Percentiles rank a stretch among this genome's conserved stretches.
phyloP scores from a whole-genome alignment of 345 rosid species.

The Excoecaria cochinchinensis region DNA sequence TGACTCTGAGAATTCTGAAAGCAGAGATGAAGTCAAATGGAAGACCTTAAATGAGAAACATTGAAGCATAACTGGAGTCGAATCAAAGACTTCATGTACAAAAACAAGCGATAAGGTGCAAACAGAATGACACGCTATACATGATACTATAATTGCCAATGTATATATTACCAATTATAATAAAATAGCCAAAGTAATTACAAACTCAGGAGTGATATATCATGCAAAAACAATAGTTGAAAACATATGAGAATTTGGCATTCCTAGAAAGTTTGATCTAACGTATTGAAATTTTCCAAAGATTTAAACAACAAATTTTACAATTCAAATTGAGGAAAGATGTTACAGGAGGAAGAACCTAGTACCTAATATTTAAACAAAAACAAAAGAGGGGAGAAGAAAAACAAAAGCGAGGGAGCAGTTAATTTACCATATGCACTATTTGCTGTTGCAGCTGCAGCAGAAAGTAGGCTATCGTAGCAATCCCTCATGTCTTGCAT shows the following conservation, averaged over 20 bases:
- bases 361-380: background rate
- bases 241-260: background rate
- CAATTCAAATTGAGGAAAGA: background rate
- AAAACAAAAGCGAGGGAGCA: background rate
- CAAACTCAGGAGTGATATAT: background rate
- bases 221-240: background rate
- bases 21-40: slow-evolving; percentile 17
- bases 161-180: no score
- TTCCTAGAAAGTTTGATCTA: background rate
- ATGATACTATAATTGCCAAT: background rate
- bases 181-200: background rate
- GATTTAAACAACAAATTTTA: background rate
- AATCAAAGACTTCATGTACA: background rate
- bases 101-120: background rate
- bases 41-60: slow-evolving; percentile 21
- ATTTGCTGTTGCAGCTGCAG: slow-evolving; percentile 92
- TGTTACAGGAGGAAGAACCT: background rate
- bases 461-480: slow-evolving; percentile 93
- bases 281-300: background rate
- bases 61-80: slow-evolving; percentile 31
- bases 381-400: slow-evolving; percentile 3
- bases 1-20: slow-evolving; percentile 92
- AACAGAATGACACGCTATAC: background rate
- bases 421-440: slow-evolving; percentile 74
- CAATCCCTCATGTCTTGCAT: slow-evolving; percentile 89